These are phyloP conservation scores for Fusarium irregulare DNA, from an alignment of 2,329 filamentous ascomycete genomes.

Conservation along the genomic window DNA sequence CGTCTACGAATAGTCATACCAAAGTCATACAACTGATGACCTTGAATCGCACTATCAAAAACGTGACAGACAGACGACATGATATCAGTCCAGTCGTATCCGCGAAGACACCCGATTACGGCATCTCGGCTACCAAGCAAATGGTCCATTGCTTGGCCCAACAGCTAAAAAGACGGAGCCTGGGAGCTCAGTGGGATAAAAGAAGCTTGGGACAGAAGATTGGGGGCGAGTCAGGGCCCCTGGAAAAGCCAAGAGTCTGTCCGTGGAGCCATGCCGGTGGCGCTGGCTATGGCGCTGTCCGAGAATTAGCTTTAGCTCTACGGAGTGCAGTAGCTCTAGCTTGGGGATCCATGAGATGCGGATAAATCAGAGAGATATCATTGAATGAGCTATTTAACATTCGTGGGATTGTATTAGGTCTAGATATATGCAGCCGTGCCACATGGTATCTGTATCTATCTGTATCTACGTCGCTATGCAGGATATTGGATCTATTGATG, in stretches of 20 bases:
- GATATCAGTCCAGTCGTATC: neutral
- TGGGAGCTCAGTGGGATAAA: neutral
- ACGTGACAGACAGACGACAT: constrained; percentile 1
- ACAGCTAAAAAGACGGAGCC: neutral
- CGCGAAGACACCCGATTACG: constrained; percentile 26
- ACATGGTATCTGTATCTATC: constrained; percentile 20
- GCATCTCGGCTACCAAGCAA: constrained; percentile 35
- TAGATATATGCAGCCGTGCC: constrained; percentile 30
- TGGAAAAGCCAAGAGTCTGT: constrained; percentile 16
- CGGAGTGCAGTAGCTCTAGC: neutral
- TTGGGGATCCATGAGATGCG: neutral
- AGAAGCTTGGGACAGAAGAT: constrained; percentile 5
- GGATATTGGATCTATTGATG: neutral
- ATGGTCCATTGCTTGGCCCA: constrained; percentile 11
- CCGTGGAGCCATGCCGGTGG: constrained; percentile 25
- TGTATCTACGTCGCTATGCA: neutral
- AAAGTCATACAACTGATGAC: neutral
- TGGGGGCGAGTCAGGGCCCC: constrained; percentile 26
- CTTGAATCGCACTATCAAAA: constrained; percentile 1
- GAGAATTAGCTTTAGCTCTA: constrained; percentile 4
- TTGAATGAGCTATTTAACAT: constrained; percentile 10
- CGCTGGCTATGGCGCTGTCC: constrained; percentile 6
- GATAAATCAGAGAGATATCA: constrained; percentile 8
- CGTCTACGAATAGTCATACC: neutral
- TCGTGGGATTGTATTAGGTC: constrained; percentile 21